These are phyloP conservation scores for Chlamydomonas sp. DNA, from an alignment of 139 green algal genomes.

Conservation along the genomic window DNA sequence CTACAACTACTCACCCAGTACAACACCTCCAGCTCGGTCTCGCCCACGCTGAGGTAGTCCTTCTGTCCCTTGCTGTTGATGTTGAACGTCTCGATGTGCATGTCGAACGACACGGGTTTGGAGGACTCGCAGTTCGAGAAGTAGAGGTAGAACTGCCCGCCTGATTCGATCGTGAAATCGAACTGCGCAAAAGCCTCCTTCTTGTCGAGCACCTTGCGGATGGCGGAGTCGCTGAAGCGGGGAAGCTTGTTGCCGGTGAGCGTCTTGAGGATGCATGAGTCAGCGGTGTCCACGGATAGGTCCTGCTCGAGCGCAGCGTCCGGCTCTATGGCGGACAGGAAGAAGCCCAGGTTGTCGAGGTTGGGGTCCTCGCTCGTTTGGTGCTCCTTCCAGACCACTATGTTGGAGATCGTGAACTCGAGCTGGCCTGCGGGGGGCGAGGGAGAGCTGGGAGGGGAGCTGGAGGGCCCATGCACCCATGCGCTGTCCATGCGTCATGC, in stretches of 20 bases:
- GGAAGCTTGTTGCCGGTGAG: constrained; percentile 24
- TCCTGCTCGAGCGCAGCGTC: constrained; percentile 29
- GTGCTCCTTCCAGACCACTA: constrained; percentile 29
- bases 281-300: constrained; percentile 10
- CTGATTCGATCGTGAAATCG: constrained; percentile 24
- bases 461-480: no score
- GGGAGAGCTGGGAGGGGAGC: no score
- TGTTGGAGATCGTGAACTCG: constrained; percentile 43
- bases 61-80: constrained; percentile 37
- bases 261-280: constrained; percentile 37
- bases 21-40: constrained; percentile 74
- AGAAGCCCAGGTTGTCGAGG: constrained; percentile 44
- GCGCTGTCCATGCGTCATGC: no score
- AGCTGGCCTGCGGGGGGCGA: constrained; percentile 39
- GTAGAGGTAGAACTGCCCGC: constrained; percentile 60
- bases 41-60: constrained; percentile 86
- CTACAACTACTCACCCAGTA: constrained; percentile 69
- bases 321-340: constrained; percentile 34
- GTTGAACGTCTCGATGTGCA: constrained; percentile 67
- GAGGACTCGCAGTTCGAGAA: constrained; percentile 82
- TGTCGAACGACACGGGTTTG: constrained; percentile 63
- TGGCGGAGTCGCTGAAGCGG: constrained; percentile 34
- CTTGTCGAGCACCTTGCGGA: constrained; percentile 20
- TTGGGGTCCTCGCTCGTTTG: constrained; percentile 4
- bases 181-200: constrained; percentile 3